Evolutionary conservation across 768 basidiomycete species (phyloP).

Genomic region (Trametes cingulata): DNA sequence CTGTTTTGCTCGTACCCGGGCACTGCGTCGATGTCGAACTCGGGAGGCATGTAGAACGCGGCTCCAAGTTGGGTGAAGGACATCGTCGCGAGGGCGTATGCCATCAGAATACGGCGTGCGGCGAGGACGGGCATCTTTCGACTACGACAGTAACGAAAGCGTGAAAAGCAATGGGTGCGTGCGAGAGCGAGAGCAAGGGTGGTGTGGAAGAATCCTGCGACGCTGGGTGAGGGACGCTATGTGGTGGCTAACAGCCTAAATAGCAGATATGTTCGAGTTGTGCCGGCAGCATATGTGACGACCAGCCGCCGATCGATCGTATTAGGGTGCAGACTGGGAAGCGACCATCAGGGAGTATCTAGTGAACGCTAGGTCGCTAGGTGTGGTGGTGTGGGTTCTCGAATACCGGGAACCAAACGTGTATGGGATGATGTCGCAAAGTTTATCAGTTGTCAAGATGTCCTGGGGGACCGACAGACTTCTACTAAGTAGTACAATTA

Average conservation of each 20-base stretch:
- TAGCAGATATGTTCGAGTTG: neutral
- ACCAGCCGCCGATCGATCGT: neutral
- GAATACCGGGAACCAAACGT: too few species aligned
- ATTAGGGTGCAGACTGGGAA: neutral
- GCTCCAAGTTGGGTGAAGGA: neutral
- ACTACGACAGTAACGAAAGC: neutral
- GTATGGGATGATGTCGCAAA: too few species aligned
- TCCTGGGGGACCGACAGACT: too few species aligned
- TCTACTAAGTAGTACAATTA: too few species aligned
- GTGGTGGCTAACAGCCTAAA: neutral
- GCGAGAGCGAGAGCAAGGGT: neutral
- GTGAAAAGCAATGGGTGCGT: neutral
- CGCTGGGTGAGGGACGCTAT: neutral
- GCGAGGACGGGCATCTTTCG: neutral
- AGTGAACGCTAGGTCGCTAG: too few species aligned
- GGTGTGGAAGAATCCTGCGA: neutral
- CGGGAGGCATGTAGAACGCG: constrained; percentile 19
- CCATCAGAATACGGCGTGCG: neutral
- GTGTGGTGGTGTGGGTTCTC: too few species aligned
- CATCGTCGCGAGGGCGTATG: neutral
- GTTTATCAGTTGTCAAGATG: too few species aligned
- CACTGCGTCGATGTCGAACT: constrained; percentile 5
- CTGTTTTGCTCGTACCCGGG: constrained; percentile 1
- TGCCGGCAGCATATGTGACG: neutral
- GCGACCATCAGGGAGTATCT: too few species aligned